Percentiles rank a stretch among this genome's conserved stretches.
phyloP scores from a whole-genome alignment of 257 asterid genomes.

The Eustoma russellianum region DNA sequence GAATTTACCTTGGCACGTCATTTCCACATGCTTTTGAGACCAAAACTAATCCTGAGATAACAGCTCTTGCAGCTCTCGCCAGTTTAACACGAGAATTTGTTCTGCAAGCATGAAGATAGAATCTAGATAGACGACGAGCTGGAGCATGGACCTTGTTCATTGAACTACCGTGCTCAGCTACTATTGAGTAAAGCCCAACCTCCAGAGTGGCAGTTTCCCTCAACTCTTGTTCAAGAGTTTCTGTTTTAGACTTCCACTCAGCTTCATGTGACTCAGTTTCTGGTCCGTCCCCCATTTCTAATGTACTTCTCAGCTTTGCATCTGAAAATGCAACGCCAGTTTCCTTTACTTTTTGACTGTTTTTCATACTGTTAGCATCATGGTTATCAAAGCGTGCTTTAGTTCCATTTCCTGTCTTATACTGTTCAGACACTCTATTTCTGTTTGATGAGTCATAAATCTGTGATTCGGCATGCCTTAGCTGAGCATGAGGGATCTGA shows the following conservation, averaged over 20 bases:
- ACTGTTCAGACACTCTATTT: slow-evolving; percentile 17
- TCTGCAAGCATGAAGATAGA: slow-evolving; percentile 57
- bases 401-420: slow-evolving; percentile 28
- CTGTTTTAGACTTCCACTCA: slow-evolving; percentile 41
- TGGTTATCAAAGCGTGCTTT: slow-evolving; percentile 24
- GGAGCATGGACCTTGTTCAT: slow-evolving; percentile 76
- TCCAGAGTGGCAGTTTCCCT: slow-evolving; percentile 76
- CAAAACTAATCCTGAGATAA: slow-evolving; percentile 67
- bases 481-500: slow-evolving; percentile 33
- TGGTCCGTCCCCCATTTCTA: not conserved
- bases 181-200: slow-evolving; percentile 65
- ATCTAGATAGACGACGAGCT: slow-evolving; percentile 77
- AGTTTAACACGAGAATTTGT: slow-evolving; percentile 48
- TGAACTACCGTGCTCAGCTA: slow-evolving; percentile 81
- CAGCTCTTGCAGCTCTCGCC: slow-evolving; percentile 76
- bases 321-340: slow-evolving; percentile 21
- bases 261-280: slow-evolving; percentile 18
- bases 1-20: slow-evolving; percentile 73
- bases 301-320: slow-evolving; percentile 14
- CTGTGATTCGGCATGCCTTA: slow-evolving; percentile 48
- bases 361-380: slow-evolving; percentile 24
- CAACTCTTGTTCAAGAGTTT: slow-evolving; percentile 78
- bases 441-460: slow-evolving; percentile 25
- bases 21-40: slow-evolving; percentile 94
- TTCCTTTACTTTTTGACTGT: slow-evolving; percentile 22